phyloP scores from a whole-genome alignment of 164 flowering plant species.

The Malania oleifera region DNA sequence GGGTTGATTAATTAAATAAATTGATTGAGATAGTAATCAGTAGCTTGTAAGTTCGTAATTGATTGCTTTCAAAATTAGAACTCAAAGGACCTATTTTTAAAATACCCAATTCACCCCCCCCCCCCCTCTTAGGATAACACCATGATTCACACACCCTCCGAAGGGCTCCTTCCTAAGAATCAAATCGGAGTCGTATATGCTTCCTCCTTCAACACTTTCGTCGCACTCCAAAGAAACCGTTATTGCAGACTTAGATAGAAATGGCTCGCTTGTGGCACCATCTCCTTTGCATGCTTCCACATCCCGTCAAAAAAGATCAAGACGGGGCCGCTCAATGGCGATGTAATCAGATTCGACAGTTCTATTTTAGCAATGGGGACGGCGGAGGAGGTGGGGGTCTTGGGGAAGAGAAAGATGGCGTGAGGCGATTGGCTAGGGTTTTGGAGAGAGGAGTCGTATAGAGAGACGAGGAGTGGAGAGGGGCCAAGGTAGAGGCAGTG shows the following conservation, averaged over 20 bases:
- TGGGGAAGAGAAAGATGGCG: slow-evolving; percentile 69
- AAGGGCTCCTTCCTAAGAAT: slow-evolving; percentile 84
- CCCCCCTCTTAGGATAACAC: too few relatives aligned
- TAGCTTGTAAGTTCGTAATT: too few relatives aligned
- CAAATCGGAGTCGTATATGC: slow-evolving; percentile 69
- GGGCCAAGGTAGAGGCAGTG: slow-evolving; percentile 64
- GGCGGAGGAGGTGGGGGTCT: slow-evolving; percentile 24
- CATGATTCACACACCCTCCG: slow-evolving; percentile 81
- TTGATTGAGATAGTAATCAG: too few relatives aligned
- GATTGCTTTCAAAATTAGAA: too few relatives aligned
- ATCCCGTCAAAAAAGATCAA: slow-evolving; percentile 83
- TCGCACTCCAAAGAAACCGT: slow-evolving; percentile 65
- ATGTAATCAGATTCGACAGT: background rate
- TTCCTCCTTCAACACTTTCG: slow-evolving; percentile 51
- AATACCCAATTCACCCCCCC: too few relatives aligned
- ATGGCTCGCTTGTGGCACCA: slow-evolving; percentile 72
- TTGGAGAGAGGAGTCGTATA: slow-evolving; percentile 17
- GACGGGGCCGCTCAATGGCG: slow-evolving; percentile 12
- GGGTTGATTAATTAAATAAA: too few relatives aligned
- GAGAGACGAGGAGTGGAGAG: slow-evolving; percentile 54
- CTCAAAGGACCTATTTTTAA: too few relatives aligned
- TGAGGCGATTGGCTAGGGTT: slow-evolving; percentile 23
- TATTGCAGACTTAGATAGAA: slow-evolving; percentile 52
- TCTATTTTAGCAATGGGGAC: slow-evolving; percentile 17
- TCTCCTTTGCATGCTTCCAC: slow-evolving; percentile 94